These are phyloP conservation scores for Fusarium humuli DNA, from an alignment of 2,329 filamentous ascomycete species.

Conservation along the genomic window DNA sequence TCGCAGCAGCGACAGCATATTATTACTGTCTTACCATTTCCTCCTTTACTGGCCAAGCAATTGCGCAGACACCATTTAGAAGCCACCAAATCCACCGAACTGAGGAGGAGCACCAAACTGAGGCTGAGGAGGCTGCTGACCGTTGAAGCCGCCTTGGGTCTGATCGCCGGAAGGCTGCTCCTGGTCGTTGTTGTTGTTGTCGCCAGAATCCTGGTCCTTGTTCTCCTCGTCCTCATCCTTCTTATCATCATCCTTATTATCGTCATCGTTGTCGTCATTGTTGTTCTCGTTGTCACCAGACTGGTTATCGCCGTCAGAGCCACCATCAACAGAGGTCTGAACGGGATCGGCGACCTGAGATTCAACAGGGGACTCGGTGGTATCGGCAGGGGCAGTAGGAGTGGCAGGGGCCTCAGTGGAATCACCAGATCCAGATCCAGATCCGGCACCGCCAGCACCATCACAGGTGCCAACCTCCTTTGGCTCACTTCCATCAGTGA, in stretches of 20 bases:
- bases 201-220: background rate
- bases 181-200: background rate
- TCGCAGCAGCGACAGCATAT: background rate
- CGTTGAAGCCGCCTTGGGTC: background rate
- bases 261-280: background rate
- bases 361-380: background rate
- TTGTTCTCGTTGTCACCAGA: constrained; percentile 7
- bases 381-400: constrained; percentile 4
- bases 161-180: background rate
- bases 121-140: background rate
- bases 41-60: no score
- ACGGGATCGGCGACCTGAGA: constrained; percentile 9
- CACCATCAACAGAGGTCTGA: constrained; percentile 4
- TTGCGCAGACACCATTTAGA: background rate
- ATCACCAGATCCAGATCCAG: constrained; percentile 13
- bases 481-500: constrained; percentile 45
- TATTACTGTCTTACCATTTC: no score
- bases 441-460: constrained; percentile 2
- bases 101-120: background rate
- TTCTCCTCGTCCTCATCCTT: constrained; percentile 5
- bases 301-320: background rate
- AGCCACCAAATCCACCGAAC: constrained; percentile 15
- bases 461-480: constrained; percentile 41
- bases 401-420: constrained; percentile 20
- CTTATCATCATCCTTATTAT: background rate